These are phyloP conservation scores for Grifola frondosa DNA, from an alignment of 1,284 basidiomycete species.

Conservation along the genomic window DNA sequence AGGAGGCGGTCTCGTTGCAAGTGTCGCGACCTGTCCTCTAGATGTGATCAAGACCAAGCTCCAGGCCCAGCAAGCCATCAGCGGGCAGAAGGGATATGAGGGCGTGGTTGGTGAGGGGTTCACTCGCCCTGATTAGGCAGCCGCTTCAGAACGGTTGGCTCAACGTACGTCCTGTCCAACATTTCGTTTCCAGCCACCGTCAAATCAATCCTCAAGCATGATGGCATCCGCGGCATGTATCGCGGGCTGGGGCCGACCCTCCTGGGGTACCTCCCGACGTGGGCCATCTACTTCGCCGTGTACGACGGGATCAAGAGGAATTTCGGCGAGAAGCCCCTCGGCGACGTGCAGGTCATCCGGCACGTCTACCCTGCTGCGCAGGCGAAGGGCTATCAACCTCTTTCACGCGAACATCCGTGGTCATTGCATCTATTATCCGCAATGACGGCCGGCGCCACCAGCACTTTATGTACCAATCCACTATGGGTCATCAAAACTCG, in stretches of 20 bases:
- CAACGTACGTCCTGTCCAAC: conserved; percentile 24
- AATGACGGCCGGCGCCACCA: conserved; percentile 88
- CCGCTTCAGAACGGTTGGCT: conserved; percentile 18
- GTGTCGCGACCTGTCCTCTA: conserved; percentile 93
- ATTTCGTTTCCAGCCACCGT: conserved; percentile 56
- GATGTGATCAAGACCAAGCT: conserved; percentile 98
- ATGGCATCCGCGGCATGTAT: conserved; percentile 87
- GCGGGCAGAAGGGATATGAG: conserved; percentile 69
- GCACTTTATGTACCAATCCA: conserved; percentile 90
- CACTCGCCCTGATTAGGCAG: conserved; percentile 21
- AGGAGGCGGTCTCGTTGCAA: conserved; percentile 87
- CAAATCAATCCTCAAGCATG: conserved; percentile 66
- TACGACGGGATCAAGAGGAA: conserved; percentile 90
- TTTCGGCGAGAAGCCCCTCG: conserved; percentile 67
- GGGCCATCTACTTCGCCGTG: conserved; percentile 98
- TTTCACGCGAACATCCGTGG: conserved; percentile 77
- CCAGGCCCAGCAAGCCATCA: conserved; percentile 81
- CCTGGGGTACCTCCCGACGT: conserved; percentile 92
- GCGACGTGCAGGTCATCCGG: conserved; percentile 27
- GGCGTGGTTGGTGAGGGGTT: conserved; percentile 67
- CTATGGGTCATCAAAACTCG: conserved; percentile 97
- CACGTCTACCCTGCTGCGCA: conserved; percentile 78
- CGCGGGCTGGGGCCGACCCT: conserved; percentile 94
- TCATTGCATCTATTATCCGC: conserved; percentile 86
- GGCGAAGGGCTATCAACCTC: conserved; percentile 77